Evolutionary conservation across 768 basidiomycete genomes (phyloP), one percentile per base, ranked within the genome.

Genomic region (Tricholoma terreum): DNA sequence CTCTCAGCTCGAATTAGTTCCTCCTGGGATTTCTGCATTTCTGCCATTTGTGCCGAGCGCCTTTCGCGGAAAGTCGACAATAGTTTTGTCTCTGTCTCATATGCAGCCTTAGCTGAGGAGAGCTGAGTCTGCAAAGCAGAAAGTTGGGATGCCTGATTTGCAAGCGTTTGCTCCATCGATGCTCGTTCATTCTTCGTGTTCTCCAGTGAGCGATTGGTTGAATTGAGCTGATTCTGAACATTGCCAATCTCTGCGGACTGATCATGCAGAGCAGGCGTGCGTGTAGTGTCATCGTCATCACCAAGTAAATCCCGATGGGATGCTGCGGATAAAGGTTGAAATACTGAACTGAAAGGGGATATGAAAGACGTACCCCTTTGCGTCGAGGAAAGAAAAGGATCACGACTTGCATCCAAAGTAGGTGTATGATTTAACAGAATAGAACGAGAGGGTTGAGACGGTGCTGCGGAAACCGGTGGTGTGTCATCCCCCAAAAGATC

Each of bases 1-100:
- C 92, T 94, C 75, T 98, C 95, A 4, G 90, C 87, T 40, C 81
- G 79, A 62, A 99, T 98, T 35, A 98, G 75, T 57, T 96, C 90
- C 52, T 87, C 83, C 51, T 83, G 80, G 3, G 84, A 70, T 68
- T 84, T 88, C 64, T 86, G 81, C 27, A 97, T 88, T 17, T 89
- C 86, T 15, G 80, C 75, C 2, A 77, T 77, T 74, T 97, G 95
- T 7, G 77, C 75, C 0, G 78, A 71, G 49, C 81, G 82, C 10
- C 92, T 84, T 30, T 90, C 87, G 55, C 84, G 85, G 30, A 96
- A 77, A 24, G 82, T 80, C 15, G 80, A 68, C 11, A 95, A 75
- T 15, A 89, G 71, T 48, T 80, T 84, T 6, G 82, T 86, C 75
- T 99, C 96, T 0, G 86, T 87, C 69, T 95, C 94, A 63, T 90